These are phyloP conservation scores for Fusarium sp. DNA, from an alignment of 2,329 filamentous ascomycete species.

Conservation along the genomic window DNA sequence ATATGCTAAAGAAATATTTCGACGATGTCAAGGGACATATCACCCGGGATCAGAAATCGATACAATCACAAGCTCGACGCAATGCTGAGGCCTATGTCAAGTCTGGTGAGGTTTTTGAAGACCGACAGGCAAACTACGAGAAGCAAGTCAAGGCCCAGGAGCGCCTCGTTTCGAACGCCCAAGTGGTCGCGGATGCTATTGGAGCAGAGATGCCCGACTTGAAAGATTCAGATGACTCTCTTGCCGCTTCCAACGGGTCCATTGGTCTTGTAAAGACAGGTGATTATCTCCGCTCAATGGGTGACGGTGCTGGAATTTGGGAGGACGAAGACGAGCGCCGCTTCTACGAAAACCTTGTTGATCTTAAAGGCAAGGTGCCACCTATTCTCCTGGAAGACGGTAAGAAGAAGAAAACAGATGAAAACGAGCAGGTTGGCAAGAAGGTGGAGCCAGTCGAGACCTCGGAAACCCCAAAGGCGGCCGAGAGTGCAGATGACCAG, in stretches of 20 bases:
- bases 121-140: conserved; percentile 94
- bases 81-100: conserved; percentile 99
- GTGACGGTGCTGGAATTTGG: conserved; percentile 94
- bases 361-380: conserved; percentile 94
- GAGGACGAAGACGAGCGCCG: conserved; percentile 97
- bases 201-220: conserved; percentile 94
- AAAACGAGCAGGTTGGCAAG: conserved; percentile 83
- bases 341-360: conserved; percentile 97
- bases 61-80: conserved; percentile 85
- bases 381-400: conserved; percentile 91
- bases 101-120: conserved; percentile 97
- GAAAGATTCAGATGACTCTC: conserved; percentile 79
- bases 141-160: conserved; percentile 93
- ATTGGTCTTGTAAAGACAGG: conserved; percentile 95
- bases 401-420: conserved; percentile 90
- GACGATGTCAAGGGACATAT: conserved; percentile 92
- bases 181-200: conserved; percentile 87
- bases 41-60: conserved; percentile 88
- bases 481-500: conserved; percentile 75
- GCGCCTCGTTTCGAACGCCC: conserved; percentile 87
- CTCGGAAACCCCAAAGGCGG: conserved; percentile 59
- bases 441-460: conserved; percentile 67
- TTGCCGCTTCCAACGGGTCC: conserved; percentile 72
- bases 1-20: conserved; percentile 86
- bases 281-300: conserved; percentile 89